phyloP scores from a whole-genome alignment of 306 rosid species.

The Cicer arietinum region DNA sequence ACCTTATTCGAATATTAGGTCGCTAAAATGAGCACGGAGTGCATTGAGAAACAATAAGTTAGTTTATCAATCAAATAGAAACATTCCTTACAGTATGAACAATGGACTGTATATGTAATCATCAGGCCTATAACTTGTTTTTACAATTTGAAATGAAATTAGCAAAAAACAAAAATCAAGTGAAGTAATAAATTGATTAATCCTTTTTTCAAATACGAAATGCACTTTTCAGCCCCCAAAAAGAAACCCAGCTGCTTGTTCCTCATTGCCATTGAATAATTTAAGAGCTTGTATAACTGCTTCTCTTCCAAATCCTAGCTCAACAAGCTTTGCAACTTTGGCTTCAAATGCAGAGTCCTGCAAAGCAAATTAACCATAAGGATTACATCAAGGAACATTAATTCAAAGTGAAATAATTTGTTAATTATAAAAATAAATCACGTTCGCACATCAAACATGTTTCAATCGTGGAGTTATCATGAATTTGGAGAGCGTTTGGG shows the following conservation, averaged over 20 bases:
- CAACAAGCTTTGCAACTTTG: constrained; percentile 91
- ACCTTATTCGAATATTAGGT: background rate
- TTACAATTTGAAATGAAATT: constrained; percentile 40
- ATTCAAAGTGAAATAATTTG: background rate
- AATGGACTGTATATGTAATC: constrained; percentile 31
- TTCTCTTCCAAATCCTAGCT: constrained; percentile 87
- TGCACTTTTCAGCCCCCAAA: constrained; percentile 49
- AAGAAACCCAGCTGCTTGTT: constrained; percentile 61
- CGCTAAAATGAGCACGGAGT: background rate
- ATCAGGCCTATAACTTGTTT: constrained; percentile 18
- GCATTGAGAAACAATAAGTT: constrained; percentile 16
- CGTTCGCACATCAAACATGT: background rate
- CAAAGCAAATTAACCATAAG: constrained; percentile 35
- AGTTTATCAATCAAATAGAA: constrained; percentile 37
- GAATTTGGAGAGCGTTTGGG: background rate
- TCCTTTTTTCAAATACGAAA: constrained; percentile 49
- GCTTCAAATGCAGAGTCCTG: constrained; percentile 79
- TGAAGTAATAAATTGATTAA: constrained; percentile 14
- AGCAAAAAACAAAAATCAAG: constrained; percentile 6
- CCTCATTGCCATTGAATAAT: constrained; percentile 66
- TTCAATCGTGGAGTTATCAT: background rate
- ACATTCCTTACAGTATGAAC: constrained; percentile 36
- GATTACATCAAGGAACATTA: background rate
- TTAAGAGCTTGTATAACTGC: constrained; percentile 86
- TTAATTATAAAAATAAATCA: background rate